Evolutionary conservation across 176 grass and related monocot genomes (phyloP), one percentile per base, ranked within the genome.

Genomic region (Thalia dealbata): DNA sequence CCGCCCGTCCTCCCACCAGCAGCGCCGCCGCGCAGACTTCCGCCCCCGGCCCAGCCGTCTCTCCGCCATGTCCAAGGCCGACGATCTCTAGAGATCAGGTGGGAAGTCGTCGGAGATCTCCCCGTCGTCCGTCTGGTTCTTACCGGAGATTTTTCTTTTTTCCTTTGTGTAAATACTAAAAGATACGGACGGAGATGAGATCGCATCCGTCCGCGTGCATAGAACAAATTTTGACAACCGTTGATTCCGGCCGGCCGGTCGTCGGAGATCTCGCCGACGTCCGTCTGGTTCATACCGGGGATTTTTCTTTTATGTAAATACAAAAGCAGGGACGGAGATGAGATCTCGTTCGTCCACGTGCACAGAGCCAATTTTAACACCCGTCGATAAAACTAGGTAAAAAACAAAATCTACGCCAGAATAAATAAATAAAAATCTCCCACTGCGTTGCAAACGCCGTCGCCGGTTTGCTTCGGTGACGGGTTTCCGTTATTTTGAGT

Each of bases 51-150:
- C 77, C 0, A 91, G 85, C 80, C 44, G 89, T 0, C 89, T 91
- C 30, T 87, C 79, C 60, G n/a, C 72, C 52, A 72, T 91, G 51
- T 85, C 85, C 85, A 23, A 81, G 51, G 85, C 80, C 12, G 77
- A 78, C 1, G 88, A 91, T 25, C 76, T 75, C 69, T 61, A 21
- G 14, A 48, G 6, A 38, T 38, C 32, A 38, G 45, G 11, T 8
- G 45, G 45, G 11, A 48, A 48, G 6, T 55, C 52, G 6, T 19
- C 52, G 18, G 5, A 14, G 54, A 3, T 38, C 16, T 22, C 54
- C 21, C 7, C 54, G 6, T 73, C 56, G 44, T 11, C 18, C 52
- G 22, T 24, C 14, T 42, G 16, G 23, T 25, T 24, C 42, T 19
- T 61, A 54, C 75, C 27, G 0, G 19, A 51, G 3, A 23, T 3